Conservation (phyloP, 345 rosid species). For the Brassica carinata region DNA sequence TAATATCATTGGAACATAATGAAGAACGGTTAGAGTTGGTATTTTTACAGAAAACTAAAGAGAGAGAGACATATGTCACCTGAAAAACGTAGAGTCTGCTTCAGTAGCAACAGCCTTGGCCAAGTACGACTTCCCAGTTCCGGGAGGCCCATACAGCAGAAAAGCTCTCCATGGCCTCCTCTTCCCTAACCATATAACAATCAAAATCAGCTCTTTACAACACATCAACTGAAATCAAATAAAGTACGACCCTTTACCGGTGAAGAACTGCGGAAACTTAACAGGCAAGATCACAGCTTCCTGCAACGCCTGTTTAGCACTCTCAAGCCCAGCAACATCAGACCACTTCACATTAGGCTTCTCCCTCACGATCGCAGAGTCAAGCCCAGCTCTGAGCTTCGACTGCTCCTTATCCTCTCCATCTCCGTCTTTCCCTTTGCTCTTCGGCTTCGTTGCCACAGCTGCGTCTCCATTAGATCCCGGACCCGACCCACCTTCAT, state of each 20-base stretch:
- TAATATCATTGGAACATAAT: too few species aligned
- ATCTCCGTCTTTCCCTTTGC: conserved; percentile 74
- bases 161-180: conserved; percentile 94
- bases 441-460: conserved; percentile 61
- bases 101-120: conserved; percentile 99
- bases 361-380: conserved; percentile 80
- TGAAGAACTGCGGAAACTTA: conserved; percentile 89
- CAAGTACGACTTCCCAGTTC: conserved; percentile 92
- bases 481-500: conserved; percentile 70
- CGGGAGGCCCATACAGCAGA: conserved; percentile 90
- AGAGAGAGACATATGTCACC: conserved; percentile 43
- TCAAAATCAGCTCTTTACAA: background rate
- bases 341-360: conserved; percentile 86
- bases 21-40: too few species aligned
- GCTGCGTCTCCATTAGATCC: conserved; percentile 70
- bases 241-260: conserved; percentile 46
- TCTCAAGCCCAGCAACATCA: conserved; percentile 91
- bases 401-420: conserved; percentile 79
- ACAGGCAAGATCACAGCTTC: conserved; percentile 95
- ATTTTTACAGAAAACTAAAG: too few species aligned
- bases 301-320: conserved; percentile 81
- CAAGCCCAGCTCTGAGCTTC: conserved; percentile 79
- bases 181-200: conserved; percentile 57
- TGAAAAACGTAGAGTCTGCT: conserved; percentile 93
- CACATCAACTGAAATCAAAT: background rate